These are phyloP conservation scores for Isabelozyma heimii DNA, from an alignment of 805 yeast species.

Conservation along the genomic window DNA sequence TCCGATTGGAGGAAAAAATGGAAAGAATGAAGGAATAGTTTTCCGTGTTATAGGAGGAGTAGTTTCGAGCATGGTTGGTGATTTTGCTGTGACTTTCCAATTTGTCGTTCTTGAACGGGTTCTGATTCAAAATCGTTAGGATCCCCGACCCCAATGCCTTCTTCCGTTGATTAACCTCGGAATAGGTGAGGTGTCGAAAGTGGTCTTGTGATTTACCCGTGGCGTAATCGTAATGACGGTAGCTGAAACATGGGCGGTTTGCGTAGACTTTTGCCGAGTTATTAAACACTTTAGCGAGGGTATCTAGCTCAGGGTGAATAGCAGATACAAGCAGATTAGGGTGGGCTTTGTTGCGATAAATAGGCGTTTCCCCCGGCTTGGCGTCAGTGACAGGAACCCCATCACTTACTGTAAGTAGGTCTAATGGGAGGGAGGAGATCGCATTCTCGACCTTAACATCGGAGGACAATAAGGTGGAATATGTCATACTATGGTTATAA, in stretches of 20 bases:
- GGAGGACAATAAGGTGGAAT: not conserved
- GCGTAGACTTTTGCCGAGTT: slow-evolving; percentile 13
- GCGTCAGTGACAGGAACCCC: slow-evolving; percentile 4
- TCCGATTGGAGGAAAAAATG: slow-evolving; percentile 17
- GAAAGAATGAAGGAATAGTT: slow-evolving; percentile 8
- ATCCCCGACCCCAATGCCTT: slow-evolving; percentile 40
- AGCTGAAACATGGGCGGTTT: slow-evolving; percentile 20
- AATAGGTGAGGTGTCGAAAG: slow-evolving; percentile 17
- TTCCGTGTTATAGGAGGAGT: not conserved
- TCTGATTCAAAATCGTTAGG: slow-evolving; percentile 20
- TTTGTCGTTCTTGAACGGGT: slow-evolving; percentile 15
- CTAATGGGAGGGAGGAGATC: slow-evolving; percentile 8
- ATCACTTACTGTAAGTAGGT: not conserved
- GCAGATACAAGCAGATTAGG: slow-evolving; percentile 8
- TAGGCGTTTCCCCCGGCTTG: slow-evolving; percentile 36
- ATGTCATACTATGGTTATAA: not conserved
- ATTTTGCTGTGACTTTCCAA: slow-evolving; percentile 16
- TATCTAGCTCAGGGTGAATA: slow-evolving; percentile 18
- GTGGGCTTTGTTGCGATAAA: slow-evolving; percentile 36
- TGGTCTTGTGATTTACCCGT: slow-evolving; percentile 4
- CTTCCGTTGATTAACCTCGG: slow-evolving; percentile 28
- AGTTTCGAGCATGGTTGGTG: slow-evolving; percentile 25
- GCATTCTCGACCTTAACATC: slow-evolving; percentile 3
- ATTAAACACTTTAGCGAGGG: slow-evolving; percentile 18
- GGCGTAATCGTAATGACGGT: slow-evolving; percentile 17